phyloP scores from a whole-genome alignment of 2,329 filamentous ascomycete genomes.

The Colletotrichum somersetense region DNA sequence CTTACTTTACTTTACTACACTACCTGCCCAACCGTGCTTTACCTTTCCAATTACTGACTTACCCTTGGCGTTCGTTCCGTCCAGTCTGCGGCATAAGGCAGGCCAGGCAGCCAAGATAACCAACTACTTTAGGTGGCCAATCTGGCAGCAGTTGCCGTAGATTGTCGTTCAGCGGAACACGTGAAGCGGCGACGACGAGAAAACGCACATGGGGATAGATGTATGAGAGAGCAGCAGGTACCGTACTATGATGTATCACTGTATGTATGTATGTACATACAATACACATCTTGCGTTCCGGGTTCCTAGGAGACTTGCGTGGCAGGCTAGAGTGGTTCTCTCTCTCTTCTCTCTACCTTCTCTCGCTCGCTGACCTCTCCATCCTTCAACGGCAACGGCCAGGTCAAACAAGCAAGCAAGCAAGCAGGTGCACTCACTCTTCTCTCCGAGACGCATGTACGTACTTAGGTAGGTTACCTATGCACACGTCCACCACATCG shows the following conservation, averaged over 20 bases:
- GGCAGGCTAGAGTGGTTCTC: not conserved
- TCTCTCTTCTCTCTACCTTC: not conserved
- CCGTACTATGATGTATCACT: too few species aligned
- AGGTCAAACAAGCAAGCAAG: too few species aligned
- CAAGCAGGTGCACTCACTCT: not conserved
- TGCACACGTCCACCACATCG: not conserved
- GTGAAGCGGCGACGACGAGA: not conserved
- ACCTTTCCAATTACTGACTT: not conserved
- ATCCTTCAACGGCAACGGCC: not conserved
- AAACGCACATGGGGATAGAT: not conserved
- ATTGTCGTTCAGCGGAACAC: not conserved
- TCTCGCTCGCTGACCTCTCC: not conserved
- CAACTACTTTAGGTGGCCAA: not conserved
- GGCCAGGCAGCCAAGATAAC: constrained; percentile 9
- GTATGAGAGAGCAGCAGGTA: not conserved
- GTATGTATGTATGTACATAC: not conserved
- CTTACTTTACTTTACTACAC: too few species aligned
- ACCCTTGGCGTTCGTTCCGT: constrained; percentile 7
- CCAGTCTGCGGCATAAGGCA: constrained; percentile 13
- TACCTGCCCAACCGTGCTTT: not conserved
- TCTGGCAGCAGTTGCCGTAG: not conserved
- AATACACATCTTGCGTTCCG: not conserved
- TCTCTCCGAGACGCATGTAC: not conserved
- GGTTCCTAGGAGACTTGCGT: not conserved
- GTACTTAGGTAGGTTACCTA: too few species aligned